Evolutionary conservation across 108 stramenopile genomes (phyloP).

Genomic region (Nannochloropsis gaditana): DNA sequence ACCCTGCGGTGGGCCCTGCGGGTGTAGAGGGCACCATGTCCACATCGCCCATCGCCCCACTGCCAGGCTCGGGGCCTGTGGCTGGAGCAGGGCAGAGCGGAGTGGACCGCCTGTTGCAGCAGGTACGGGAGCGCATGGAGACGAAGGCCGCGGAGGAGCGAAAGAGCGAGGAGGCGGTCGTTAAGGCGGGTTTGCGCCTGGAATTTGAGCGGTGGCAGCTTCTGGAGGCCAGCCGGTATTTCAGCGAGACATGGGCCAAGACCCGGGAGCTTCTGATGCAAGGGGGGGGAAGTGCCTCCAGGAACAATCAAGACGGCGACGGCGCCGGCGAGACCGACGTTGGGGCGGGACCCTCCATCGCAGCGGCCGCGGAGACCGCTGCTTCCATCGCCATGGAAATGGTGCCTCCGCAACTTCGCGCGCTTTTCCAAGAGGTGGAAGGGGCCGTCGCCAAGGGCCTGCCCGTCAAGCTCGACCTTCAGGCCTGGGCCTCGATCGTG

Average conservation of each 20-base stretch:
- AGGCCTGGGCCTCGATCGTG: not conserved
- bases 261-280: not conserved
- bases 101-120: not conserved
- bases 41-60: not conserved
- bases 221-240: constrained; percentile 8
- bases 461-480: not conserved
- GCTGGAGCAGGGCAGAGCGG: constrained; percentile 15
- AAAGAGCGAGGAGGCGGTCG: not conserved
- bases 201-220: constrained; percentile 15
- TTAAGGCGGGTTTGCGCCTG: not conserved
- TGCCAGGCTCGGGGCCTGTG: not conserved
- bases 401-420: constrained; percentile 15
- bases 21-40: not conserved
- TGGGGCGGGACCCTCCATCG: not conserved
- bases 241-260: constrained; percentile 9
- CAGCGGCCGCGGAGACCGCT: not conserved
- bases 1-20: not conserved
- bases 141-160: not conserved
- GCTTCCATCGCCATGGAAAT: not conserved
- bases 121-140: not conserved
- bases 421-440: not conserved
- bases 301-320: not conserved
- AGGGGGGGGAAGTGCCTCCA: not conserved
- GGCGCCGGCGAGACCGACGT: not conserved
- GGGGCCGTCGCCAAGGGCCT: not conserved